phyloP scores from a whole-genome alignment of 768 basidiomycete genomes.

The Ramaria rubella region DNA sequence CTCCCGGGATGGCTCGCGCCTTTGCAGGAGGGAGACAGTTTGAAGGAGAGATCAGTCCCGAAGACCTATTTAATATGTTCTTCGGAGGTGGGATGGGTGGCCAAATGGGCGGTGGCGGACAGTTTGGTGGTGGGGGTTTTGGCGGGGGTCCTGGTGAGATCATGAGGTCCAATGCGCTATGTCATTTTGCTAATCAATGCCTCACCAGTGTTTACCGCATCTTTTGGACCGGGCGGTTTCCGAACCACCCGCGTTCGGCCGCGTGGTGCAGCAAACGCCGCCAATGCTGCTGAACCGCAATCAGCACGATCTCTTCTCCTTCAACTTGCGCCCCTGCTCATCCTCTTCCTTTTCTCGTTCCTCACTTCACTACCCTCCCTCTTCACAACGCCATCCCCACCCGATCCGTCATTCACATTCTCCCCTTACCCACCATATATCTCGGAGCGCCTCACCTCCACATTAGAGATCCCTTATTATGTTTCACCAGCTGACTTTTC shows the following conservation, averaged over 20 bases:
- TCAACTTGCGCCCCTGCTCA: constrained; percentile 78
- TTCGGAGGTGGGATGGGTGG: constrained; percentile 69
- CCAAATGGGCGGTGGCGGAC: constrained; percentile 25
- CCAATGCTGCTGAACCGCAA: constrained; percentile 28
- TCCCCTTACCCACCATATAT: constrained; percentile 51
- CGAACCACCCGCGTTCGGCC: constrained; percentile 51
- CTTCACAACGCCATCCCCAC: constrained; percentile 56
- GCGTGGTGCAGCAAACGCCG: constrained; percentile 12
- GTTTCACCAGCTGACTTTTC: constrained; percentile 75
- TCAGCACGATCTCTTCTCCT: constrained; percentile 58
- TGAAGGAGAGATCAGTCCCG: constrained; percentile 86
- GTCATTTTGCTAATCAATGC: background rate
- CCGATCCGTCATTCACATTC: constrained; percentile 81
- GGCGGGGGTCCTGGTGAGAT: constrained; percentile 45
- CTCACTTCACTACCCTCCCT: constrained; percentile 73
- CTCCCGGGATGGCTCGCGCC: constrained; percentile 44
- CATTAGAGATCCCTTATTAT: constrained; percentile 72
- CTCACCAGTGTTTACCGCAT: constrained; percentile 60
- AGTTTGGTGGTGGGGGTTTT: constrained; percentile 45
- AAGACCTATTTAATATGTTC: constrained; percentile 98
- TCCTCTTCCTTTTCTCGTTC: constrained; percentile 80
- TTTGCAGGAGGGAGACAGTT: constrained; percentile 44
- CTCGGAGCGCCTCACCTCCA: constrained; percentile 62
- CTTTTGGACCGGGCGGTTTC: constrained; percentile 82
- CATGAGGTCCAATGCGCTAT: background rate